These are phyloP conservation scores for Botrytis sinoallii DNA, from an alignment of 2,329 filamentous ascomycete species.

Conservation along the genomic window DNA sequence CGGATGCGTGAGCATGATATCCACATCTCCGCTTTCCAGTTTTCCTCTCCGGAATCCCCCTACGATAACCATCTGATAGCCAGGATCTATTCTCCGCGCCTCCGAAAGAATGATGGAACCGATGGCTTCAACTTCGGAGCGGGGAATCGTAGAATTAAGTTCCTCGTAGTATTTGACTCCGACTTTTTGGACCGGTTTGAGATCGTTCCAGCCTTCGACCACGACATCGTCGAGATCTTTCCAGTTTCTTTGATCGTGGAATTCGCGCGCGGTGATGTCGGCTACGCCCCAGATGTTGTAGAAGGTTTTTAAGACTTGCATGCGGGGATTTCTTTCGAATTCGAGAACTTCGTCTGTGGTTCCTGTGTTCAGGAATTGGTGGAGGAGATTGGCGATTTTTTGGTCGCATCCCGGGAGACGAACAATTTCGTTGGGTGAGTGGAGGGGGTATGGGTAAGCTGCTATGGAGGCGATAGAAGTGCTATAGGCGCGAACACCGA, in stretches of 20 bases:
- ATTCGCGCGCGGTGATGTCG: conserved; percentile 73
- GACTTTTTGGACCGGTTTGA: conserved; percentile 84
- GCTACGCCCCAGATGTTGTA: conserved; percentile 92
- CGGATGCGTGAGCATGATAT: conserved; percentile 78
- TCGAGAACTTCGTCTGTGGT: conserved; percentile 61
- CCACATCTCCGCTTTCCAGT: conserved; percentile 70
- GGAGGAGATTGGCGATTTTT: conserved; percentile 75
- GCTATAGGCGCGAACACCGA: conserved; percentile 83
- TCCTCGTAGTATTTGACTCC: conserved; percentile 93
- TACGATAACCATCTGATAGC: conserved; percentile 58
- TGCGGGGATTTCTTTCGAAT: conserved; percentile 59
- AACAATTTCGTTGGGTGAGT: conserved; percentile 41
- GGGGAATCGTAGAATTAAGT: conserved; percentile 67
- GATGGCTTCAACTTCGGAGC: conserved; percentile 71
- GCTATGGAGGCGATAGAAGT: conserved; percentile 79
- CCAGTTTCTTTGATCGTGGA: conserved; percentile 77
- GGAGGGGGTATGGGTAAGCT: conserved; percentile 62
- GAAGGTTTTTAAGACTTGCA: conserved; percentile 66
- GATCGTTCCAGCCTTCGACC: conserved; percentile 71
- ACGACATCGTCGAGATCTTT: conserved; percentile 81
- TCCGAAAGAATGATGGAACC: conserved; percentile 60
- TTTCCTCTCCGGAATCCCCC: conserved; percentile 69
- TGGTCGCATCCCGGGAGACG: conserved; percentile 73
- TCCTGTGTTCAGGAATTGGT: conserved; percentile 65
- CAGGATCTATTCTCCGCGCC: conserved; percentile 59